These are phyloP conservation scores for Torulaspora delbrueckii DNA, from an alignment of 805 yeast genomes.

Conservation along the genomic window DNA sequence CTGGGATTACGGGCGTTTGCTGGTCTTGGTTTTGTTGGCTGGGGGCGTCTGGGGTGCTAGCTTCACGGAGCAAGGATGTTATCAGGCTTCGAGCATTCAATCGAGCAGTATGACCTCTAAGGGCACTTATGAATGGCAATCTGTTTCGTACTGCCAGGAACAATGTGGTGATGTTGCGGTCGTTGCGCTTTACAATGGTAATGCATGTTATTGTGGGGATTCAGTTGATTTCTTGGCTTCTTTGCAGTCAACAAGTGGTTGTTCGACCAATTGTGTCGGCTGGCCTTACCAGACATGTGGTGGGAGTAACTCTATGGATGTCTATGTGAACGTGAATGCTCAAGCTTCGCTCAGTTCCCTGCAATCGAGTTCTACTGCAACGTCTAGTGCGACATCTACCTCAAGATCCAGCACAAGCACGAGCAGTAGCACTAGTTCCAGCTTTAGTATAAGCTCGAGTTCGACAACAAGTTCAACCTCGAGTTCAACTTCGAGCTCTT, in stretches of 20 bases:
- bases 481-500: slow-evolving; percentile 5
- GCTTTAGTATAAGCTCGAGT: slow-evolving; percentile 12
- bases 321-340: slow-evolving; percentile 39
- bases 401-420: slow-evolving; percentile 1
- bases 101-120: slow-evolving; percentile 29
- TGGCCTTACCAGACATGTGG: slow-evolving; percentile 62
- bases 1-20: not conserved
- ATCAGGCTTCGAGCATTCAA: slow-evolving; percentile 25
- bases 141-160: slow-evolving; percentile 51
- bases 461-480: slow-evolving; percentile 1
- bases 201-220: slow-evolving; percentile 65
- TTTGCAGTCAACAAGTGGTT: slow-evolving; percentile 34
- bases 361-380: not conserved
- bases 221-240: slow-evolving; percentile 27
- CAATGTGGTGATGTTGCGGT: slow-evolving; percentile 48
- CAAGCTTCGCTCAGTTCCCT: not conserved
- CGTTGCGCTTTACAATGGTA: slow-evolving; percentile 51
- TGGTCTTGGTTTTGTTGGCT: not conserved
- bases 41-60: slow-evolving; percentile 5
- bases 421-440: not conserved
- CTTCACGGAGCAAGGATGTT: slow-evolving; percentile 37
- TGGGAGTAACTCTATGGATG: slow-evolving; percentile 46
- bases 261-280: slow-evolving; percentile 57
- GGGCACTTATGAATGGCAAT: slow-evolving; percentile 54
- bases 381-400: not conserved